phyloP scores from a whole-genome alignment of 345 rosid genomes.

The Pseudoturritis turrita region DNA sequence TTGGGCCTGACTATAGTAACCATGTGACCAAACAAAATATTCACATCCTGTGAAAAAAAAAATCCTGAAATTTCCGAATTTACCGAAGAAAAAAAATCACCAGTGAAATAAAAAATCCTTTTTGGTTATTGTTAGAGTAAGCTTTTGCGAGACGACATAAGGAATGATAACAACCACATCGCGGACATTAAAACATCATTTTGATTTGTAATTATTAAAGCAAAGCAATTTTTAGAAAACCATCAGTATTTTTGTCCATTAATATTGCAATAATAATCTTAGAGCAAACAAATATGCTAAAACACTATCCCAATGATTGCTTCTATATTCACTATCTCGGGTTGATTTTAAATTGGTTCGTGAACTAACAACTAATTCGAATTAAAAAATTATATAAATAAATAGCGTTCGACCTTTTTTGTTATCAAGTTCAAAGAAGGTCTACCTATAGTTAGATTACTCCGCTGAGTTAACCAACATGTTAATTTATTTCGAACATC shows the following conservation, averaged over 20 bases:
- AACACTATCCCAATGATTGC: background rate
- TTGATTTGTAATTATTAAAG: slow-evolving; percentile 24
- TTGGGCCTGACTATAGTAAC: background rate
- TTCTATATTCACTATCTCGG: background rate
- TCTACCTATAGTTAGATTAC: background rate
- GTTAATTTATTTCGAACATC: background rate
- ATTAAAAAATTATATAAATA: background rate
- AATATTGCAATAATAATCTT: background rate
- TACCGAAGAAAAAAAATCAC: background rate
- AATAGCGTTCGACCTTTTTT: background rate
- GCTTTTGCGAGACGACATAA: slow-evolving; percentile 4
- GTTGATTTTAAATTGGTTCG: background rate
- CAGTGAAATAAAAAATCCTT: background rate
- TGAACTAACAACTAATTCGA: slow-evolving; percentile 1
- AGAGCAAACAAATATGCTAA: background rate
- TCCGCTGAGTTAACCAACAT: background rate
- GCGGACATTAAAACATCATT: slow-evolving; percentile 9
- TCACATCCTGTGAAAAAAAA: background rate
- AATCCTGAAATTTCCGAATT: background rate
- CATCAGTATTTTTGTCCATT: slow-evolving; percentile 1
- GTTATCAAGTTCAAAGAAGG: background rate
- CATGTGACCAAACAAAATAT: background rate
- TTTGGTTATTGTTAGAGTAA: background rate
- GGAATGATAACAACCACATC: slow-evolving; percentile 24
- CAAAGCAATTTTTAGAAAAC: background rate